Base-by-base conservation (phyloP, 331 rosid genomes). In the Quercus tomentella region DNA sequence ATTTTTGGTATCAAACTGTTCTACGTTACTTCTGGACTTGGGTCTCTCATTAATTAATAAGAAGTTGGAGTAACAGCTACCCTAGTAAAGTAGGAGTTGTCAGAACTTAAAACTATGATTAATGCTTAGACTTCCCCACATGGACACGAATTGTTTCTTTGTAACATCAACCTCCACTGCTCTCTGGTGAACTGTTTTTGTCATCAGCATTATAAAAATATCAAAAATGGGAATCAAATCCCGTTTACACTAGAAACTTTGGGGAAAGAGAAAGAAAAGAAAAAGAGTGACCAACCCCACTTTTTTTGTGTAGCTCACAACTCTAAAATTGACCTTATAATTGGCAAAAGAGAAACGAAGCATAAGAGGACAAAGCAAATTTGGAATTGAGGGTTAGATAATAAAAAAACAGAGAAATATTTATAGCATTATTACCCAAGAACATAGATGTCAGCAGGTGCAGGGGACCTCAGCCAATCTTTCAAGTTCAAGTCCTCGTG, bases 401-500 rank as follows among this genome's bases (percentile, higher is more conserved):
- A 2, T 22, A 23, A 33, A 22, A 35, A 11, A 28, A 54, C 26
- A 76, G 6, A n/a, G 23, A 56, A 15, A 52, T 2, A 54, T 7
- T 55, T 7, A 74, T 22, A 68, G 70, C 30, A 15, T 55, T 89
- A 94, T 55, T 89, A 94, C 99, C 99, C 99, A 49, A 95, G 78
- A 58, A 93, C 94, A 58, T 89, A 91, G 51, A 95, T 82, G 81
- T 95, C 90, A 10, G 96, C 90, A 0, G 88, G 83, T 1, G 92
- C 76, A n/a, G 93, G 87, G 76, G 89, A 89, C 49, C 75, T 86
- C 8, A 95, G 92, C 98, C 99, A 95, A 28, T 90, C 89, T 77
- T 82, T 87, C 78, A 95, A 78, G 82, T 89, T 82, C 84, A 93
- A 83, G 43, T 77, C 81, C 31, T 84, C 87, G 5, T 79, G 87